Conservation (phyloP, 768 basidiomycete genomes). For the Tricholoma furcatifolium region DNA sequence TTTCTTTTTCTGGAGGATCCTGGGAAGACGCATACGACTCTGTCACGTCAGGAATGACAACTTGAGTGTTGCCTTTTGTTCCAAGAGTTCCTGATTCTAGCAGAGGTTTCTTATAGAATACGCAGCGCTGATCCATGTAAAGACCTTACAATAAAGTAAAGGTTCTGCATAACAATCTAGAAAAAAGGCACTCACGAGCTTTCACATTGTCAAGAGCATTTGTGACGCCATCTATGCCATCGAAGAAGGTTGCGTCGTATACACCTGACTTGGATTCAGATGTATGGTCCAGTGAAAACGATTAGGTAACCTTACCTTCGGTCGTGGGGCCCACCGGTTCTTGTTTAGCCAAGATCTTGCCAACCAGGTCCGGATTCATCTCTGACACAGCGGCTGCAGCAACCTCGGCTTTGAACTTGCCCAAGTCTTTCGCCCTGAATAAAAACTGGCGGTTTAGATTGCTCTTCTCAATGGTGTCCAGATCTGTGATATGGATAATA, state of each 20-base stretch:
- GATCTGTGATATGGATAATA: slow-evolving; percentile 88
- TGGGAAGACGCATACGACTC: slow-evolving; percentile 98
- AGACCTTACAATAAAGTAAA: slow-evolving; percentile 50
- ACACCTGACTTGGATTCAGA: slow-evolving; percentile 64
- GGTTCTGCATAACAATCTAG: background rate
- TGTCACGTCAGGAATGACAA: slow-evolving; percentile 89
- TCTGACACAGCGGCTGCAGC: slow-evolving; percentile 88
- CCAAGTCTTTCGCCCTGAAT: slow-evolving; percentile 94
- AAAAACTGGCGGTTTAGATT: slow-evolving; percentile 98
- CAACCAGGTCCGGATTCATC: slow-evolving; percentile 91
- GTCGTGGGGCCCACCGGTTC: slow-evolving; percentile 92
- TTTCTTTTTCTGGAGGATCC: slow-evolving; percentile 97
- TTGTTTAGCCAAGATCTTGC: slow-evolving; percentile 86
- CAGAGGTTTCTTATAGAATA: slow-evolving; percentile 93
- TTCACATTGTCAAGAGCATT: slow-evolving; percentile 97
- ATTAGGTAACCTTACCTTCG: slow-evolving; percentile 64
- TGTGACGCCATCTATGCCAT: slow-evolving; percentile 86
- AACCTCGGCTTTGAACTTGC: slow-evolving; percentile 96
- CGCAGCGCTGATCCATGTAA: slow-evolving; percentile 98
- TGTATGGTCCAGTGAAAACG: background rate
- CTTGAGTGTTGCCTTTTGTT: slow-evolving; percentile 97
- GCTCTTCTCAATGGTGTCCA: slow-evolving; percentile 99
- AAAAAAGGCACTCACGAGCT: slow-evolving; percentile 64
- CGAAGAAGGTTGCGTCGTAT: slow-evolving; percentile 89
- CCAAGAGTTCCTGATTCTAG: slow-evolving; percentile 98